Evolutionary conservation across 441 rosid genomes (phyloP).

Genomic region (Adansonia madagascariensis): DNA sequence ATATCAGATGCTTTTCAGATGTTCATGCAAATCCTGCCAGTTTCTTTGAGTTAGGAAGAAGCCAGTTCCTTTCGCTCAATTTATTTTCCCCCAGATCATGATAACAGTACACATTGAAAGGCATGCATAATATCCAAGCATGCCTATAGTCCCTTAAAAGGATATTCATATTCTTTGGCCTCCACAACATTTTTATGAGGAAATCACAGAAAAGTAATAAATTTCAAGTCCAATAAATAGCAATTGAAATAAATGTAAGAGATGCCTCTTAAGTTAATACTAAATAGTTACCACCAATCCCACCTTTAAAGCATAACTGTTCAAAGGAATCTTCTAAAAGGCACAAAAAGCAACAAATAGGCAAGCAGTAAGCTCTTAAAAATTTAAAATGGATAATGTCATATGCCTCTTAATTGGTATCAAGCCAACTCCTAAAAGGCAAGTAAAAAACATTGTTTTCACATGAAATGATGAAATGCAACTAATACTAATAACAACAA

Average conservation of each 20-base stretch:
- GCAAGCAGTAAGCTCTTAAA: too few species aligned
- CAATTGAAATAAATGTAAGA: conserved; percentile 2
- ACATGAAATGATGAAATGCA: conserved; percentile 1
- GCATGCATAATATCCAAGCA: conserved; percentile 3
- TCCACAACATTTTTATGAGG: neutral
- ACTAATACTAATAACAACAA: neutral
- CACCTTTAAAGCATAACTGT: neutral
- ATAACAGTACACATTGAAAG: neutral
- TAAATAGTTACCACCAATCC: neutral
- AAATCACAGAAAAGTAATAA: neutral
- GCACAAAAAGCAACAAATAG: conserved; percentile 4
- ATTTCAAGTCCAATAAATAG: conserved; percentile 1
- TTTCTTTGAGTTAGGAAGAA: conserved; percentile 5
- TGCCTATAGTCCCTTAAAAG: neutral
- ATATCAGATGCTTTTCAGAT: neutral
- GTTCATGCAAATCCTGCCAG: neutral
- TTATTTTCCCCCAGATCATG: neutral
- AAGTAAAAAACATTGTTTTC: too few species aligned
- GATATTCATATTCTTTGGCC: neutral
- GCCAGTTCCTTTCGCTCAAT: neutral
- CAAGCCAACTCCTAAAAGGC: neutral
- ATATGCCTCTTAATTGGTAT: neutral
- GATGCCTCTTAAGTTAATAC: neutral
- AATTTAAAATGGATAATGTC: neutral
- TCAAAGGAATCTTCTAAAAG: neutral